A percentile compares a stretch with the other conserved stretches of the same genome.
Conservation (phyloP, 1,284 basidiomycete species). For the Fomitopsis schrenkii region DNA sequence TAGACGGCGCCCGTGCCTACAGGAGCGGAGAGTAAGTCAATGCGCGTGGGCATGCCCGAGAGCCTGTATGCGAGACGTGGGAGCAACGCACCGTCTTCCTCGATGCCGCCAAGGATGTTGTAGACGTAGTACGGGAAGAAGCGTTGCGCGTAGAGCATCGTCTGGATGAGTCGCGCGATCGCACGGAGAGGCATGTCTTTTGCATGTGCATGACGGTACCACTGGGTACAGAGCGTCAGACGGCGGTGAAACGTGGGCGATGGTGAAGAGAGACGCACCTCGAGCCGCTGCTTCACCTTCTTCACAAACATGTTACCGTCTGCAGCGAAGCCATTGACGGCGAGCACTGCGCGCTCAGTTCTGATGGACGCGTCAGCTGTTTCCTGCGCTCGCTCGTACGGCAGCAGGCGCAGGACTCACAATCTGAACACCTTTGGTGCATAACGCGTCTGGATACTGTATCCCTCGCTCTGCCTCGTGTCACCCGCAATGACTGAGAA, state of each 20-base stretch:
- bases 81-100: conserved; percentile 79
- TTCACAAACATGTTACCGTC: conserved; percentile 97
- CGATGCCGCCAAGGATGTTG: conserved; percentile 92
- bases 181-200: conserved; percentile 91
- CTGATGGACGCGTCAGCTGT: conserved; percentile 37
- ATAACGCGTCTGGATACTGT: conserved; percentile 93
- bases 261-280: conserved; percentile 47
- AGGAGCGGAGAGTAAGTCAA: background rate
- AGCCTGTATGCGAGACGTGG: conserved; percentile 1
- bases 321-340: conserved; percentile 93
- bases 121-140: conserved; percentile 98
- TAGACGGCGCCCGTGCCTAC: conserved; percentile 91
- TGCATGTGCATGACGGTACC: conserved; percentile 92
- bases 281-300: conserved; percentile 88
- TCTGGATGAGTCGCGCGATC: conserved; percentile 92
- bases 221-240: conserved; percentile 42
- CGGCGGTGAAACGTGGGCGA: background rate
- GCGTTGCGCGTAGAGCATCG: conserved; percentile 90
- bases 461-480: conserved; percentile 92
- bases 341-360: conserved; percentile 89
- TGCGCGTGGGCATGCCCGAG: background rate
- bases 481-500: conserved; percentile 94
- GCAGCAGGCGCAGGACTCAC: conserved; percentile 38
- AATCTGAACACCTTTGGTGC: conserved; percentile 88
- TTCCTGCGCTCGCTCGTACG: background rate